phyloP scores from a whole-genome alignment of 164 flowering plant genomes.

The Santalum album region DNA sequence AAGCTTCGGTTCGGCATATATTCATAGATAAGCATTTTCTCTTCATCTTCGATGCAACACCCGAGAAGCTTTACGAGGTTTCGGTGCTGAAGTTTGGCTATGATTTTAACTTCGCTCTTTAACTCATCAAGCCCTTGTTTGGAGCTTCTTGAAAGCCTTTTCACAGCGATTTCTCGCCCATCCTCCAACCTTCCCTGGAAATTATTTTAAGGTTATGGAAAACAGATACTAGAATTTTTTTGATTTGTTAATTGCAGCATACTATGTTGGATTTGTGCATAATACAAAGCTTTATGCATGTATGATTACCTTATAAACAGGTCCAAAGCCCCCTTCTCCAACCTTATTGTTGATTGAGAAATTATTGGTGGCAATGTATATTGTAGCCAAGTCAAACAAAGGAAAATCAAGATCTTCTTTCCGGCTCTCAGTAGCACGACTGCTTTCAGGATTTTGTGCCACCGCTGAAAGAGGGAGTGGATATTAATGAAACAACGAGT shows the following conservation, averaged over 20 bases:
- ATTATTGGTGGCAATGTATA: conserved; percentile 17
- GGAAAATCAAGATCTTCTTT: conserved; percentile 20
- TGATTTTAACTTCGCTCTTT: neutral
- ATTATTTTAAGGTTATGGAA: neutral
- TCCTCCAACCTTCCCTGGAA: neutral
- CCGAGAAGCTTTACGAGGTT: neutral
- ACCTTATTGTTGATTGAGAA: conserved; percentile 22
- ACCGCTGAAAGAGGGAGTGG: too few relatives aligned
- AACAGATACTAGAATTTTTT: too few relatives aligned
- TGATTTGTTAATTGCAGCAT: too few relatives aligned
- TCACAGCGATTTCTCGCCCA: neutral
- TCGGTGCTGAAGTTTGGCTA: neutral
- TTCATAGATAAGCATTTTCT: neutral
- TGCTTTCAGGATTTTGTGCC: too few relatives aligned
- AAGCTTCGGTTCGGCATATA: neutral
- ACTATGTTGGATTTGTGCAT: too few relatives aligned
- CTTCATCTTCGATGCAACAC: neutral
- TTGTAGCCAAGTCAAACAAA: conserved; percentile 11
- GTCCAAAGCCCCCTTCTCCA: conserved; percentile 33
- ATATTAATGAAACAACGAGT: too few relatives aligned
- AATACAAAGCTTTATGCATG: too few relatives aligned
- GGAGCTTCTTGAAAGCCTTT: neutral
- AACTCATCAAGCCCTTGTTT: neutral
- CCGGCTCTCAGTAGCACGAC: neutral
- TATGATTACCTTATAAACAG: conserved; percentile 22